A percentile compares a stretch with the other conserved stretches of the same genome.
Evolutionary conservation across 2,329 filamentous ascomycete genomes (phyloP).

Genomic region (Phoma sp.): DNA sequence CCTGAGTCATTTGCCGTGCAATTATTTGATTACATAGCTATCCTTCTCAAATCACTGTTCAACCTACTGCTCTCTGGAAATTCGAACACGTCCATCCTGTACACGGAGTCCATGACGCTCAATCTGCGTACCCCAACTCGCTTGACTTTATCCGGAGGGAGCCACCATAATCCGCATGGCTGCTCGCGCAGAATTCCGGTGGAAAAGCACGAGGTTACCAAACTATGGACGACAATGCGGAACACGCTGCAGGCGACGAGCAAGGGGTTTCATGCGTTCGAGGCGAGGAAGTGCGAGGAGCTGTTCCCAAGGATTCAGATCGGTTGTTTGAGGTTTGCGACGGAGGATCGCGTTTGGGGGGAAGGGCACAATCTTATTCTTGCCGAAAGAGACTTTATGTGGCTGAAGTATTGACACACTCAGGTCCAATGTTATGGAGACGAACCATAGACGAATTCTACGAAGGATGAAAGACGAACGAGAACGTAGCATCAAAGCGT

Average conservation of each 20-base stretch:
- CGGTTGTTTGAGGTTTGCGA: constrained; percentile 36
- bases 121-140: constrained; percentile 40
- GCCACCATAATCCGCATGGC: constrained; percentile 22
- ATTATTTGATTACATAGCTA: constrained; percentile 43
- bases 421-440: no score
- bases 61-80: constrained; percentile 33
- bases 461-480: background rate
- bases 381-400: constrained; percentile 41
- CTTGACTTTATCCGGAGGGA: constrained; percentile 18
- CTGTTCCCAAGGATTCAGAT: constrained; percentile 40
- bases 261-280: constrained; percentile 35
- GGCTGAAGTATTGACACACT: constrained; percentile 38
- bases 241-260: constrained; percentile 37
- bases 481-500: background rate
- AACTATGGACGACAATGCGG: constrained; percentile 34
- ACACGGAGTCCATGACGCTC: constrained; percentile 36
- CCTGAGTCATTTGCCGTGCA: constrained; percentile 38
- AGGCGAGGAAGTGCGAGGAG: constrained; percentile 31
- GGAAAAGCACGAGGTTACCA: constrained; percentile 27
- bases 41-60: constrained; percentile 38
- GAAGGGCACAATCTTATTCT: constrained; percentile 41
- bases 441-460: no score
- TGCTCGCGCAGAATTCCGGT: constrained; percentile 30
- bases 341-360: constrained; percentile 36
- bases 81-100: constrained; percentile 30